Evolutionary conservation across 768 basidiomycete genomes (phyloP), one percentile per base, ranked within the genome.

Genomic region (Xanthoconium purpureum): DNA sequence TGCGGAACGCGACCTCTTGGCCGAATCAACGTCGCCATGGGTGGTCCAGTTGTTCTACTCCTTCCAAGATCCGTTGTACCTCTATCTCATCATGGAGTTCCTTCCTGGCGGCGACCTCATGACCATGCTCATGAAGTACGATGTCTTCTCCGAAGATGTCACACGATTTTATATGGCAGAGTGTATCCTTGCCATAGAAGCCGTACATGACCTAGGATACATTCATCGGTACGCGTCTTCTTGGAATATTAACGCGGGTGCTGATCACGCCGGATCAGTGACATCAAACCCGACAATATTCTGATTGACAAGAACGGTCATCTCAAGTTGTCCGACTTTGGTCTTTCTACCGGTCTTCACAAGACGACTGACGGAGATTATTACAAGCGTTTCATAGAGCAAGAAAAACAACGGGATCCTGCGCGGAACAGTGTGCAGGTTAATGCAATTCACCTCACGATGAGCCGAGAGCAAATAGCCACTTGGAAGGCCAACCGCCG

Each of bases 41-140:
- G 95, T 98, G 47, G 95, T 98, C 2, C 95, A 97, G 66, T 78
- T 98, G 17, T 98, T 89, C 79, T 98, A 97, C 74, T 97, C 95
- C 37, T 98, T 98, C 81, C 96, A 99, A 72, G 97, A 98, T 71
- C 84, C 91, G 2, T 77, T 92, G 50, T 98, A 96, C 69, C 84
- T 99, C 29, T 99, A 98, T 76, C 84, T 99, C 57, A 91, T 99
- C 78, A 99, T 99, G 96, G 88, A 89, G 74, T 89, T 88, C 73
- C 78, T 85, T 43, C 84, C 84, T 37, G 96, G 96, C 44, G 96
- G 96, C n/a, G 96, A 99, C 71, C 78, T 99, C 60, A 98, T 99
- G 96, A 98, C 97, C 13, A 99, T 98, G 96, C 78, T 99, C 64
- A 99, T 99, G 88, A 98, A 98, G 74, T 98, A 99, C 74, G 96